phyloP scores from a whole-genome alignment of 495 filamentous ascomycete genomes.

The Daldinia childiae region DNA sequence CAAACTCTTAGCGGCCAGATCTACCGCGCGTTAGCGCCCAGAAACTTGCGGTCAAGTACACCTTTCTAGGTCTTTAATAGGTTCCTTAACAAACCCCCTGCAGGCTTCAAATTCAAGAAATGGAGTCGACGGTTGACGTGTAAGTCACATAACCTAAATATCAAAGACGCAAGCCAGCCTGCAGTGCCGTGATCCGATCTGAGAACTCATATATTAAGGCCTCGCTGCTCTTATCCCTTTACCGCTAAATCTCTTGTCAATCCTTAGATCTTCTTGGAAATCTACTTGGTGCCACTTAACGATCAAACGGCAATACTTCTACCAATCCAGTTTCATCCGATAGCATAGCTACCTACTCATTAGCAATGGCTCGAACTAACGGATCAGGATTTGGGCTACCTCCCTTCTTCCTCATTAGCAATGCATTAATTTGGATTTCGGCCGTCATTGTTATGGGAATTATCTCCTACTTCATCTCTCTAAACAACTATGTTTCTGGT shows the following conservation, averaged over 20 bases:
- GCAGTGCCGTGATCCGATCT: conserved; percentile 17
- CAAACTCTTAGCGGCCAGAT: conserved; percentile 24
- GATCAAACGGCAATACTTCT: not conserved
- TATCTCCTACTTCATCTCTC: conserved; percentile 63
- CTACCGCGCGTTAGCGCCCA: conserved; percentile 35
- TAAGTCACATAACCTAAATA: conserved; percentile 17
- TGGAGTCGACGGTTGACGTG: conserved; percentile 35
- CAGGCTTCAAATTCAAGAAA: conserved; percentile 26
- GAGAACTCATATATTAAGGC: conserved; percentile 16
- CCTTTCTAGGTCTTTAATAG: conserved; percentile 16
- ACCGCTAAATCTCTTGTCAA: conserved; percentile 2
- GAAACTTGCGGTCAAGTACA: conserved; percentile 34
- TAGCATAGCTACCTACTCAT: not conserved
- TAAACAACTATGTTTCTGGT: conserved; percentile 46
- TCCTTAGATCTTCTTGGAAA: not conserved
- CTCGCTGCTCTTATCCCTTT: not conserved
- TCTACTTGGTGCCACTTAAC: not conserved
- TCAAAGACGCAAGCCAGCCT: conserved; percentile 17
- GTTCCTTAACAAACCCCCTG: not conserved
- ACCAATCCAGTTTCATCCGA: not conserved
- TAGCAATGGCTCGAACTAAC: conserved; percentile 27
- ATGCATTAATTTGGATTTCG: conserved; percentile 60
- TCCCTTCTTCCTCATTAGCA: conserved; percentile 47
- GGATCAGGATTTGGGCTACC: conserved; percentile 18
- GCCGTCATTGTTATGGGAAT: conserved; percentile 70